Evolutionary conservation across 202 grass and related monocot species (phyloP), one percentile per base, ranked within the genome.

Genomic region (Bolboschoenoplectus hybrid): DNA sequence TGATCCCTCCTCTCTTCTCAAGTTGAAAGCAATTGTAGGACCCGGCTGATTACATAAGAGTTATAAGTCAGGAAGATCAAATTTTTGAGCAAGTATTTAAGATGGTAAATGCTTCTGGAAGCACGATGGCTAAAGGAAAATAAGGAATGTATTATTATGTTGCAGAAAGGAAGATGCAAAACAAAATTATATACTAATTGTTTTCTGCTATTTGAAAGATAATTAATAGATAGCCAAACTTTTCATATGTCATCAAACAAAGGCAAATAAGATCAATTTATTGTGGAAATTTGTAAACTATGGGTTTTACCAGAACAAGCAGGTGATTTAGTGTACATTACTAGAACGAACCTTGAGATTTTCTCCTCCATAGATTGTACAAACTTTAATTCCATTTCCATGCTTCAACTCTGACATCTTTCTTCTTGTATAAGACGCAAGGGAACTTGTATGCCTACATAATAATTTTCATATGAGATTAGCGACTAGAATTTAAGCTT

Each of bases 1-100:
- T 47, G 91, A 91, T 74, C 85, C 90, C 87, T 98, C 96, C 84
- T 90, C 91, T 93, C 96, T 98, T 95, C 90, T 95, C 89, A 98
- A 95, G 89, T 98, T 98, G 91, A 98, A 98, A 86, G 96, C 86
- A 82, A 98, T 91, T 11, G 86, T 95, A 81, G 96, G 93, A 81
- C 96, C 93, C 82, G 82, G 67, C 64, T 92, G 88, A 81, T 74
- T 34, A 93, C 2, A 75, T 9, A 72, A 40, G 68, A 45, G 68
- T 44, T 72, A 75, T 12, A 26, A 12, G 71, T 50, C 46, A 74
- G 46, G 17, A 35, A 50, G 44, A 45, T 46, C 13, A 11, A 20
- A 66, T 38, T 74, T 47, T 77, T 17, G 26, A 34, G 26, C 5
- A 57, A 57, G 50, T 78, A n/a, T 39, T 17, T 35, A 53, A 34